Evolutionary conservation across 306 rosid species (phyloP), one percentile per base, ranked within the genome.

Genomic region (Cicer bijugum): DNA sequence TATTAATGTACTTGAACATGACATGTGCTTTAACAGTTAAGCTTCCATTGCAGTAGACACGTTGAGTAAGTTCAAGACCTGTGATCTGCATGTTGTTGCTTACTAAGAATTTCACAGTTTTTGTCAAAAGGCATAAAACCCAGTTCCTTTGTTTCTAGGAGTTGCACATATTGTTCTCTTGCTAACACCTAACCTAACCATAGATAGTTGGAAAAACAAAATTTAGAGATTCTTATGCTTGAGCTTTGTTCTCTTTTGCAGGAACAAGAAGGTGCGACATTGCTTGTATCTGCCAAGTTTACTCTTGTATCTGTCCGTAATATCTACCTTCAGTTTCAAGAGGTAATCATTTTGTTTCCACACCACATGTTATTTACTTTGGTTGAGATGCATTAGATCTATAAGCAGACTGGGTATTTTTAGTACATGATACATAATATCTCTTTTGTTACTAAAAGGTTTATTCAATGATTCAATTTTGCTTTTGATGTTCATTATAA

Each of bases 201-300:
- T 73, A 51, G 74, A 46, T 75, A 40, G 37, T 69, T 74, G 67
- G 53, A 48, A 16, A 37, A 56, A 69, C 12, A n/a, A 55, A 55
- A 55, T 40, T 62, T 53, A 33, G 61, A 71, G 60, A 78, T 39
- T 35, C 52, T 45, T 59, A 17, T 67, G 55, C 58, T 55, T 28
- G 38, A 43, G 55, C 42, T 65, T 17, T 73, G 57, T 38, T 19
- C 47, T 44, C 52, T 52, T 43, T 23, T 84, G 62, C 81, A 93
- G 97, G 96, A 93, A 76, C 88, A 91, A 82, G 98, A 93, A 72
- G 98, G 98, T 62, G 97, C 97, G 17, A 91, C 97, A 42, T 80
- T 93, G 62, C 78, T 93, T 77, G 98, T 93, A 57, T 93, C 96
- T 74, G 91, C 98, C 16, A 89, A 89, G 67, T 91, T 93, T 76